Evolutionary conservation across 2,329 filamentous ascomycete genomes (phyloP).

Genomic region (Orbilia quercus): DNA sequence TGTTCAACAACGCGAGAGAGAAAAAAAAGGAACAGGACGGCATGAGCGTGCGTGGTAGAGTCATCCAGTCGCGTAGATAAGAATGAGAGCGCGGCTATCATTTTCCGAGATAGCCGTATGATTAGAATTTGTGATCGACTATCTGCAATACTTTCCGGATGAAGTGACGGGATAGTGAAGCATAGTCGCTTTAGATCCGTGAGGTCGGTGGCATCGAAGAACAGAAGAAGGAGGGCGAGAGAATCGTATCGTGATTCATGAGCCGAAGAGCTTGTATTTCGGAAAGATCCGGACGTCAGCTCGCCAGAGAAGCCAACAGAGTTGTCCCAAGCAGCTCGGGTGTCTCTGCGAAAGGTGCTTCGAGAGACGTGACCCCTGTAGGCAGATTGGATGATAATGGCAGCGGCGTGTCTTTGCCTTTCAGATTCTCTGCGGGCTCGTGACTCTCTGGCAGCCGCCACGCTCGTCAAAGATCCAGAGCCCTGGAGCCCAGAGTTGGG

Average conservation of each 20-base stretch:
- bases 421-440: conserved; percentile 47
- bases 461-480: background rate
- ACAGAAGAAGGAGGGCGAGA: conserved; percentile 40
- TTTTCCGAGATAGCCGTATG: conserved; percentile 14
- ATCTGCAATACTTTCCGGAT: conserved; percentile 5
- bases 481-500: background rate
- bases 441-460: conserved; percentile 27
- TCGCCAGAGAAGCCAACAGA: conserved; percentile 19
- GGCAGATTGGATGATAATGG: conserved; percentile 36
- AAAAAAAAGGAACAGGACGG: conserved; percentile 20
- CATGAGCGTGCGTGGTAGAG: background rate
- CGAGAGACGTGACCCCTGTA: conserved; percentile 39
- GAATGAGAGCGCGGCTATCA: conserved; percentile 18
- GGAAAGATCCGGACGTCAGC: background rate
- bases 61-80: background rate
- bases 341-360: background rate
- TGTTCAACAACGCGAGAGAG: conserved; percentile 22
- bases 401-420: conserved; percentile 29
- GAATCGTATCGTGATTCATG: background rate
- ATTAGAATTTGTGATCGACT: conserved; percentile 20
- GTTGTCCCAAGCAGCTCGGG: conserved; percentile 29
- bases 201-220: conserved; percentile 19
- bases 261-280: background rate
- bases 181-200: conserved; percentile 25
- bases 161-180: conserved; percentile 16